Percentiles rank a stretch among this genome's conserved stretches.
phyloP scores from a whole-genome alignment of 2,329 filamentous ascomycete species.

The Sporothrix dimorphospora region DNA sequence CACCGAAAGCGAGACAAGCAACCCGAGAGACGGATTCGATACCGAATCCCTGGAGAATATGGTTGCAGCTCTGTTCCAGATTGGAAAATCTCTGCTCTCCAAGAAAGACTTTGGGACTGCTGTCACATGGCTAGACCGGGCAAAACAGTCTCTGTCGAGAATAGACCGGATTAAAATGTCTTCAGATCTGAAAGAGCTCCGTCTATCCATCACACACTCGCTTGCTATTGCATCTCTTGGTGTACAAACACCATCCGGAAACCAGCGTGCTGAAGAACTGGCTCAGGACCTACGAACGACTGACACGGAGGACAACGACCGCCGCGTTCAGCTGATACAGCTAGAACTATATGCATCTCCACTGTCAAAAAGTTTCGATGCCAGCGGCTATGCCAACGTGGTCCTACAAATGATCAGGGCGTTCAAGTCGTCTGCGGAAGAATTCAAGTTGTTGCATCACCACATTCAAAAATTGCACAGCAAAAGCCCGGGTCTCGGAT shows the following conservation, averaged over 20 bases:
- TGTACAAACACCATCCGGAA: slow-evolving; percentile 47
- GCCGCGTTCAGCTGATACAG: slow-evolving; percentile 67
- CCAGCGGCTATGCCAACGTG: slow-evolving; percentile 53
- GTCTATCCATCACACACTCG: slow-evolving; percentile 67
- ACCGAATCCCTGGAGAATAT: slow-evolving; percentile 60
- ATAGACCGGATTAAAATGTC: slow-evolving; percentile 61
- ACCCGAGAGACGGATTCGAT: slow-evolving; percentile 47
- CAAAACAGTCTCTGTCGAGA: slow-evolving; percentile 60
- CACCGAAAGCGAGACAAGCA: slow-evolving; percentile 52
- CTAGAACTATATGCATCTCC: slow-evolving; percentile 65
- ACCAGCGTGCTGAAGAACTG: slow-evolving; percentile 58
- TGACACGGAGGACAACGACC: slow-evolving; percentile 58
- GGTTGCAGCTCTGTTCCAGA: slow-evolving; percentile 70
- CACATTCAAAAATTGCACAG: slow-evolving; percentile 68
- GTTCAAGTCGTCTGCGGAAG: slow-evolving; percentile 56
- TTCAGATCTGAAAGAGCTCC: slow-evolving; percentile 59
- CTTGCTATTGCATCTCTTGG: slow-evolving; percentile 60
- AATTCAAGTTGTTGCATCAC: slow-evolving; percentile 67
- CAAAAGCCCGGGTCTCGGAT: slow-evolving; percentile 54
- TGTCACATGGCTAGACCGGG: slow-evolving; percentile 73
- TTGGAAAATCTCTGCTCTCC: slow-evolving; percentile 63
- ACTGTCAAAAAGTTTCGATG: slow-evolving; percentile 53
- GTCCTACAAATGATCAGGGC: slow-evolving; percentile 64
- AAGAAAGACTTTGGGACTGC: slow-evolving; percentile 60
- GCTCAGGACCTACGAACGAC: slow-evolving; percentile 65